These are phyloP conservation scores for Periconia macrospinosa DNA, from an alignment of 2,329 filamentous ascomycete species.

Conservation along the genomic window DNA sequence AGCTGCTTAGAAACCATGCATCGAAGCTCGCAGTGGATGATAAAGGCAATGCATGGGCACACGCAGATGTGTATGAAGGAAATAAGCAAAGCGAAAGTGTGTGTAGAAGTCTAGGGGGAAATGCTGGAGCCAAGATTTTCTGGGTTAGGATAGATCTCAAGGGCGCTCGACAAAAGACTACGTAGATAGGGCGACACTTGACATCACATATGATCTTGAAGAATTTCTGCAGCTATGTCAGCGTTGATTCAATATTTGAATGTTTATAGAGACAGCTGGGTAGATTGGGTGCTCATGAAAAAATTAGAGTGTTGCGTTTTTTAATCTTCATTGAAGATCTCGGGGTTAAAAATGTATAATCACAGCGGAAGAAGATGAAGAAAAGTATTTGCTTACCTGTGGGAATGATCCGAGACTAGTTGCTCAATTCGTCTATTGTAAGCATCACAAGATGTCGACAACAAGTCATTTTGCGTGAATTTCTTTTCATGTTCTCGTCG, in stretches of 20 bases:
- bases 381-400: slow-evolving; percentile 39
- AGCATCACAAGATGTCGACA: slow-evolving; percentile 26
- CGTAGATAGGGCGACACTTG: neutral
- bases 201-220: neutral
- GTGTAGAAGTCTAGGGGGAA: slow-evolving; percentile 64
- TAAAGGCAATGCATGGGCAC: slow-evolving; percentile 54
- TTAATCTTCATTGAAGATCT: slow-evolving; percentile 61
- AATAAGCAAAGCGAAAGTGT: slow-evolving; percentile 65
- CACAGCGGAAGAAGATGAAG: slow-evolving; percentile 45
- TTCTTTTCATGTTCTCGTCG: slow-evolving; percentile 41
- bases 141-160: slow-evolving; percentile 57
- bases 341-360: slow-evolving; percentile 71
- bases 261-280: slow-evolving; percentile 2
- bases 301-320: slow-evolving; percentile 73
- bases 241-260: slow-evolving; percentile 5
- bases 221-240: slow-evolving; percentile 24
- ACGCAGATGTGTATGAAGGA: slow-evolving; percentile 65
- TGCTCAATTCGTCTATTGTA: slow-evolving; percentile 10
- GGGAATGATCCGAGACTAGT: slow-evolving; percentile 4
- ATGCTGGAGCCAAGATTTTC: slow-evolving; percentile 57
- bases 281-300: slow-evolving; percentile 58
- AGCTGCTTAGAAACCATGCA: slow-evolving; percentile 55
- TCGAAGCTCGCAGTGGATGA: slow-evolving; percentile 33
- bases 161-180: slow-evolving; percentile 14
- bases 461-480: slow-evolving; percentile 10